These are phyloP conservation scores for Xylariaceae sp. DNA, from an alignment of 2,329 filamentous ascomycete genomes.

Conservation along the genomic window DNA sequence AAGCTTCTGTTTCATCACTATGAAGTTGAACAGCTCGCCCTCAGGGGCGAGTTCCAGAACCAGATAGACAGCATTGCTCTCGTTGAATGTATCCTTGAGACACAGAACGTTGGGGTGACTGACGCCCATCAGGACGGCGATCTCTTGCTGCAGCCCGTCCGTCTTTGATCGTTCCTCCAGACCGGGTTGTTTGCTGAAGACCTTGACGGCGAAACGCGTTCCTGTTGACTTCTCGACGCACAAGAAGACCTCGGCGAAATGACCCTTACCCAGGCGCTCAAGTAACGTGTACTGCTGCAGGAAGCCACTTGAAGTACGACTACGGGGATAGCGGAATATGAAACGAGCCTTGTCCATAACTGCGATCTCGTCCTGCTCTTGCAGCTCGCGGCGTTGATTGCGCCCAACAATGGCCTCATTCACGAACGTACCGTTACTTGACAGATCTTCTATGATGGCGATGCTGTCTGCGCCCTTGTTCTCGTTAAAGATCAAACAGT, in stretches of 20 bases:
- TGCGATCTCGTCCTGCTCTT: conserved; percentile 87
- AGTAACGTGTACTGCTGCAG: conserved; percentile 80
- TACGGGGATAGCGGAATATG: conserved; percentile 85
- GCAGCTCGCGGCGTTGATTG: conserved; percentile 84
- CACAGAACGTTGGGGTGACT: conserved; percentile 91
- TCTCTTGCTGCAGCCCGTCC: conserved; percentile 89
- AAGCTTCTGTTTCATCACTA: conserved; percentile 86
- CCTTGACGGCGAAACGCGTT: conserved; percentile 84
- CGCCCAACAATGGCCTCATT: conserved; percentile 89
- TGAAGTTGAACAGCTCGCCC: conserved; percentile 94
- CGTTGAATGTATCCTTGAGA: conserved; percentile 92
- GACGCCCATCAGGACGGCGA: conserved; percentile 94
- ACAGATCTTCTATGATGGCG: conserved; percentile 87
- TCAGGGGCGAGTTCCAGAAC: conserved; percentile 87
- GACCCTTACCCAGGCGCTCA: conserved; percentile 86
- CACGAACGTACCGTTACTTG: conserved; percentile 93
- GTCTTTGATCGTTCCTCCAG: conserved; percentile 79
- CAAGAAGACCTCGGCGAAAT: conserved; percentile 91
- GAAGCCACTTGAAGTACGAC: conserved; percentile 72
- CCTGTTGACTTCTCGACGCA: conserved; percentile 85
- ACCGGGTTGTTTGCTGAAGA: conserved; percentile 84
- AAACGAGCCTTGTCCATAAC: conserved; percentile 83
- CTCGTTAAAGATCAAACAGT: conserved; percentile 66
- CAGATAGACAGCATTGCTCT: conserved; percentile 84
- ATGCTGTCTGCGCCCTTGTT: conserved; percentile 57